A percentile compares a stretch with the other conserved stretches of the same genome.
Conservation (phyloP, 306 rosid species). For the Quillaja saponaria region DNA sequence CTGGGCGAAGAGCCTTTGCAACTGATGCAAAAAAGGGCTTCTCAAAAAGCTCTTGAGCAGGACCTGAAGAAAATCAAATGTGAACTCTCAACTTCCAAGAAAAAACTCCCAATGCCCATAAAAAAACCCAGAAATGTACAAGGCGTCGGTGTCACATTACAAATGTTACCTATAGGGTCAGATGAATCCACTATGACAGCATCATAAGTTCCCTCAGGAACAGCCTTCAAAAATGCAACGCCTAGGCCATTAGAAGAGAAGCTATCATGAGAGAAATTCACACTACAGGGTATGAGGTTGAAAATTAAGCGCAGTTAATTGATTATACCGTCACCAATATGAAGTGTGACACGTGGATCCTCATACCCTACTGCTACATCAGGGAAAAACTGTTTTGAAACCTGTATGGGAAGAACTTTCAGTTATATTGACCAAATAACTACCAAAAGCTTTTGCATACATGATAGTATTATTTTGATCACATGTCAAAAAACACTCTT, state of each 20-base stretch:
- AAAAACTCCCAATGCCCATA: neutral
- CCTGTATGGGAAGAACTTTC: slow-evolving; percentile 45
- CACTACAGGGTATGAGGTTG: neutral
- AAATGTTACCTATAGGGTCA: slow-evolving; percentile 78
- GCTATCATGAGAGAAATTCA: slow-evolving; percentile 17
- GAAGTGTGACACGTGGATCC: slow-evolving; percentile 84
- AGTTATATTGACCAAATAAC: slow-evolving; percentile 3
- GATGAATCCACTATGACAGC: slow-evolving; percentile 96
- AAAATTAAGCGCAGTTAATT: slow-evolving; percentile 19
- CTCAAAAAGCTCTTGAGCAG: slow-evolving; percentile 97
- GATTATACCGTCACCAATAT: slow-evolving; percentile 84
- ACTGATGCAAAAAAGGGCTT: slow-evolving; percentile 81
- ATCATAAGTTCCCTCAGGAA: slow-evolving; percentile 83
- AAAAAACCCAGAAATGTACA: neutral
- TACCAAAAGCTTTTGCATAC: slow-evolving; percentile 5
- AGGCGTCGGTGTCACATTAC: neutral
- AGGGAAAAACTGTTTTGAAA: slow-evolving; percentile 86
- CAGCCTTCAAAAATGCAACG: slow-evolving; percentile 90
- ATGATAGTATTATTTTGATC: neutral
- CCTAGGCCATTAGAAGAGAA: slow-evolving; percentile 53
- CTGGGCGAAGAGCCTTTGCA: slow-evolving; percentile 93
- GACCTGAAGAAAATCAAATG: slow-evolving; percentile 53
- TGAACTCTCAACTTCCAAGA: slow-evolving; percentile 10
- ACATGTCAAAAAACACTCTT: neutral
- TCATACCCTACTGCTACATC: slow-evolving; percentile 72